A percentile compares a stretch with the other conserved stretches of the same genome.
Evolutionary conservation across 805 yeast genomes (phyloP).

Genomic region (Barnettozyma pratensis): DNA sequence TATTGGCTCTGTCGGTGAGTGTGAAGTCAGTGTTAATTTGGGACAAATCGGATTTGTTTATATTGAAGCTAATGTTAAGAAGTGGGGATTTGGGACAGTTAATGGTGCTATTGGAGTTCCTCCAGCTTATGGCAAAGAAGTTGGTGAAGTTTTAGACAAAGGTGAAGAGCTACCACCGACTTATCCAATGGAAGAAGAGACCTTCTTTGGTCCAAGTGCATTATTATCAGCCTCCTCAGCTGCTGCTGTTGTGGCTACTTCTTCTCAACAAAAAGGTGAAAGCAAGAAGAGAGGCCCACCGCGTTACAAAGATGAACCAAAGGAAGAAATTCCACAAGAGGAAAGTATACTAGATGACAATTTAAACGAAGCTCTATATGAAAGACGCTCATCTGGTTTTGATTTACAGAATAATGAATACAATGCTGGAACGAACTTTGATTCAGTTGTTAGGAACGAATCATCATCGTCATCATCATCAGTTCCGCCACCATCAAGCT

Average conservation of each 20-base stretch:
- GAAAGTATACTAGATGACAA: constrained; percentile 3
- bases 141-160: constrained; percentile 47
- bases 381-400: constrained; percentile 29
- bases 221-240: constrained; percentile 4
- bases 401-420: constrained; percentile 28
- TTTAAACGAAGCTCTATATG: constrained; percentile 23
- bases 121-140: constrained; percentile 38
- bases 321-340: constrained; percentile 1
- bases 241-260: background rate
- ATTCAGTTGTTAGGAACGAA: too few relatives aligned
- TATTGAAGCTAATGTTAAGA: constrained; percentile 79
- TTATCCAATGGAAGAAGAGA: constrained; percentile 58
- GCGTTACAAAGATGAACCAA: constrained; percentile 23
- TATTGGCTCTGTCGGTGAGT: constrained; percentile 34
- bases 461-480: background rate
- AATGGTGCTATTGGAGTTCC: constrained; percentile 41
- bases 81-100: constrained; percentile 64
- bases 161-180: constrained; percentile 72
- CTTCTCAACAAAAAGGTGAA: background rate
- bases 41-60: constrained; percentile 79
- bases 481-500: background rate
- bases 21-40: constrained; percentile 47
- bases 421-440: background rate
- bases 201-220: constrained; percentile 49
- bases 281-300: constrained; percentile 17